Conservation (phyloP, 495 filamentous ascomycete species). For the Aspergillus saccharolyticus region DNA sequence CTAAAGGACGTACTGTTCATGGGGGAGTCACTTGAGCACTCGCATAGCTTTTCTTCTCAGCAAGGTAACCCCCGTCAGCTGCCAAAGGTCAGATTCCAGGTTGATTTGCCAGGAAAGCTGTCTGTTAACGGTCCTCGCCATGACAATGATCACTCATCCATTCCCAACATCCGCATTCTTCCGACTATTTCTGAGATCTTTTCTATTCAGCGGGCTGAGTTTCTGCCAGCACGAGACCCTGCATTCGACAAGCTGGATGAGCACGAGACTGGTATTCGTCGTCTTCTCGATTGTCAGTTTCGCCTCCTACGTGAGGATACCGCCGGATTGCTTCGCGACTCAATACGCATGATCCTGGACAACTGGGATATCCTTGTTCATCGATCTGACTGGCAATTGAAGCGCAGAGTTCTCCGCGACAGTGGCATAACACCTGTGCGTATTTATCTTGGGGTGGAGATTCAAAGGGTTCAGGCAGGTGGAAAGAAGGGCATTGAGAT, state of each 20-base stretch:
- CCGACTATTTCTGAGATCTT: slow-evolving; percentile 5
- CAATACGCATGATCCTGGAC: slow-evolving; percentile 38
- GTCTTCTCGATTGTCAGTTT: slow-evolving; percentile 58
- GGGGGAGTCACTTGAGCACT: slow-evolving; percentile 1
- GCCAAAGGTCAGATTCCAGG: neutral
- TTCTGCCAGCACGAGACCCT: neutral
- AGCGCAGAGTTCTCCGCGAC: slow-evolving; percentile 4
- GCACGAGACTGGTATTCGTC: slow-evolving; percentile 48
- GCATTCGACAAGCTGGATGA: slow-evolving; percentile 11
- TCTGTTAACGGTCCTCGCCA: slow-evolving; percentile 1
- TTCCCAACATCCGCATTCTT: neutral
- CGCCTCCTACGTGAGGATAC: slow-evolving; percentile 60
- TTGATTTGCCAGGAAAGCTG: slow-evolving; percentile 5
- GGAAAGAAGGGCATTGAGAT: slow-evolving; percentile 10
- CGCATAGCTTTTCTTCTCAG: too few relatives aligned
- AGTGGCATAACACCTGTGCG: slow-evolving; percentile 9
- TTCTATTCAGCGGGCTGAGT: neutral
- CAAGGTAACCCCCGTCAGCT: neutral
- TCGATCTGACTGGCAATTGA: slow-evolving; percentile 5
- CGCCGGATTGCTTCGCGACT: slow-evolving; percentile 53
- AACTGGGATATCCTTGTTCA: slow-evolving; percentile 12
- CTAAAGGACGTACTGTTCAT: slow-evolving; percentile 2
- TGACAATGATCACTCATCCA: slow-evolving; percentile 7
- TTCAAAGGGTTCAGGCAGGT: neutral
- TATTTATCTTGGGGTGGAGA: slow-evolving; percentile 2